Percentiles rank a stretch among this genome's conserved stretches.
phyloP scores from a whole-genome alignment of 129 eudicot species.

The Lonicera japonica region DNA sequence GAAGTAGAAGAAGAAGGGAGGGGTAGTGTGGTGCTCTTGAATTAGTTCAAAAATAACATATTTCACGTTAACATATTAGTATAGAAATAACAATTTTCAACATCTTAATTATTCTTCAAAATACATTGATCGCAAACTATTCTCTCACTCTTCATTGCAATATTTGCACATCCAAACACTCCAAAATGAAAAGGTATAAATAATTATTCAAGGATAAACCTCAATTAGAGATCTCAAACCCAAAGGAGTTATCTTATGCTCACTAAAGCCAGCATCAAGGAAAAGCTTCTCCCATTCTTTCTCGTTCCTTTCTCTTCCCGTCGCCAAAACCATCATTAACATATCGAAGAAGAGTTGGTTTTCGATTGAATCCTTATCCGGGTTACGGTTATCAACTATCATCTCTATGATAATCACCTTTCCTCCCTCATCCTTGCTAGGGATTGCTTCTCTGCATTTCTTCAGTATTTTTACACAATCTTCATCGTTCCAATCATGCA shows the following conservation, averaged over 20 bases:
- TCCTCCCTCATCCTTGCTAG: slow-evolving; percentile 28
- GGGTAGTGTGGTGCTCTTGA: too few relatives aligned
- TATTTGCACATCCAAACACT: not conserved
- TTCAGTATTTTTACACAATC: slow-evolving; percentile 33
- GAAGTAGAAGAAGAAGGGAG: too few relatives aligned
- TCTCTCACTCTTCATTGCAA: not conserved
- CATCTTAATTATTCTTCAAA: too few relatives aligned
- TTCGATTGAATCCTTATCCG: slow-evolving; percentile 5
- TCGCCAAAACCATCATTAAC: slow-evolving; percentile 14
- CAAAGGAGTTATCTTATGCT: slow-evolving; percentile 18
- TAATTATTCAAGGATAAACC: slow-evolving; percentile 17
- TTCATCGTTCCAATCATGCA: slow-evolving; percentile 43
- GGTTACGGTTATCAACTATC: slow-evolving; percentile 14
- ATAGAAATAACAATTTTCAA: too few relatives aligned
- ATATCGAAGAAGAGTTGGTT: slow-evolving; percentile 31
- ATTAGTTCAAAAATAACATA: too few relatives aligned
- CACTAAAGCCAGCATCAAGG: slow-evolving; percentile 21
- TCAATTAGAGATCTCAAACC: slow-evolving; percentile 29
- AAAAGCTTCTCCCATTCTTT: slow-evolving; percentile 39
- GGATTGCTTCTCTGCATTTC: slow-evolving; percentile 31
- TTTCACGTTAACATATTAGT: too few relatives aligned
- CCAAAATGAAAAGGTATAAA: not conserved
- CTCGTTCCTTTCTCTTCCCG: slow-evolving; percentile 29
- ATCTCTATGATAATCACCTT: slow-evolving; percentile 41
- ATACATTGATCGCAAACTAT: too few relatives aligned